Percentiles rank a stretch among this genome's conserved stretches.
Conservation (phyloP, 106 monocot species). For the Cymbidium sinense region DNA sequence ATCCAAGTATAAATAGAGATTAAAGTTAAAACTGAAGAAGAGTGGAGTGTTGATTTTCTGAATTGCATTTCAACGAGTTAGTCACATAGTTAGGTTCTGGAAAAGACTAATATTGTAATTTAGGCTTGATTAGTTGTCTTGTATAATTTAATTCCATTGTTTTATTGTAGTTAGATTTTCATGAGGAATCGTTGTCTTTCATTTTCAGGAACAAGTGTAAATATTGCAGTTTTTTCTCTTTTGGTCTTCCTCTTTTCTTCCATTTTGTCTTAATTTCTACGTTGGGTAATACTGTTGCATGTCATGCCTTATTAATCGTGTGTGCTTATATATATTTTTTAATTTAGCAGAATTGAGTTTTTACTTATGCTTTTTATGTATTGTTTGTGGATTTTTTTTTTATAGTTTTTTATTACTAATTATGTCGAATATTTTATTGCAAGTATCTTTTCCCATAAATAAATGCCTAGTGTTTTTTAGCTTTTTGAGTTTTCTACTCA, state of each 20-base stretch:
- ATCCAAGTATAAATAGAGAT: too few relatives aligned
- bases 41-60: neutral
- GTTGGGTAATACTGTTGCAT: neutral
- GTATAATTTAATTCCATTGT: neutral
- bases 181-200: neutral
- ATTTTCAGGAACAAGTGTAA: neutral
- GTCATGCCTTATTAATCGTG: neutral
- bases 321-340: neutral
- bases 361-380: neutral
- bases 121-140: neutral
- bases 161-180: neutral
- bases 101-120: neutral
- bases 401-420: neutral
- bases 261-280: neutral
- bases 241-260: neutral
- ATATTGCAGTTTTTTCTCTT: neutral
- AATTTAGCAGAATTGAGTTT: neutral
- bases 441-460: neutral
- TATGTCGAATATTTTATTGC: neutral
- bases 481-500: neutral
- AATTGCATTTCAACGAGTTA: neutral
- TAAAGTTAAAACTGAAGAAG: neutral
- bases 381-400: neutral
- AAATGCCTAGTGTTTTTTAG: neutral
- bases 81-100: neutral